phyloP scores from a whole-genome alignment of 257 asterid species.

The Solanum gracilifrons region DNA sequence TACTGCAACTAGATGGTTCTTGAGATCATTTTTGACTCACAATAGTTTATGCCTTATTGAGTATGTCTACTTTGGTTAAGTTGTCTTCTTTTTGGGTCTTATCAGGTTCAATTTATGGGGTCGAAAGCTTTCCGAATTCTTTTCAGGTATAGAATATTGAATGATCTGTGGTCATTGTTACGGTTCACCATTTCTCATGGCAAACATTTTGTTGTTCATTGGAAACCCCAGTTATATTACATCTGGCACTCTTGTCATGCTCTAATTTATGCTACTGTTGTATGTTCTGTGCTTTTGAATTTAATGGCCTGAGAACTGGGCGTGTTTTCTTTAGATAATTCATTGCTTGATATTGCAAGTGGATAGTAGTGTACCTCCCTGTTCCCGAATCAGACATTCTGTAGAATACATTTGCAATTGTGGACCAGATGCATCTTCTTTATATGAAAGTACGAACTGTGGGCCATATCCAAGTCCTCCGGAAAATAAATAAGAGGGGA shows the following conservation, averaged over 20 bases:
- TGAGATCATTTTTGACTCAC: neutral
- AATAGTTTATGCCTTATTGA: neutral
- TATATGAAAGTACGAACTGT: neutral
- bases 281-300: neutral
- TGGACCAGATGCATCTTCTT: neutral
- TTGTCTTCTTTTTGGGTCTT: neutral
- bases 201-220: neutral
- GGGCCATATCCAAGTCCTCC: neutral
- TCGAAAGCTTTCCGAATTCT: neutral
- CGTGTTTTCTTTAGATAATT: neutral
- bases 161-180: neutral
- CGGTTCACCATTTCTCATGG: neutral
- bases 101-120: conserved; percentile 3
- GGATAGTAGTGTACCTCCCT: neutral
- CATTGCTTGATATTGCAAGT: neutral
- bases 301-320: neutral
- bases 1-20: neutral
- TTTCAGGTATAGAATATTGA: neutral
- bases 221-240: neutral
- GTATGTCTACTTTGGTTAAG: neutral
- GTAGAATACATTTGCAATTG: neutral
- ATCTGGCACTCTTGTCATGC: neutral
- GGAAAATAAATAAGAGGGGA: neutral
- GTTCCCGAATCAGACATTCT: neutral
- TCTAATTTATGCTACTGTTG: neutral